Conservation (phyloP, 208 protist species). For the Acanthamoeba lenticulata region DNA sequence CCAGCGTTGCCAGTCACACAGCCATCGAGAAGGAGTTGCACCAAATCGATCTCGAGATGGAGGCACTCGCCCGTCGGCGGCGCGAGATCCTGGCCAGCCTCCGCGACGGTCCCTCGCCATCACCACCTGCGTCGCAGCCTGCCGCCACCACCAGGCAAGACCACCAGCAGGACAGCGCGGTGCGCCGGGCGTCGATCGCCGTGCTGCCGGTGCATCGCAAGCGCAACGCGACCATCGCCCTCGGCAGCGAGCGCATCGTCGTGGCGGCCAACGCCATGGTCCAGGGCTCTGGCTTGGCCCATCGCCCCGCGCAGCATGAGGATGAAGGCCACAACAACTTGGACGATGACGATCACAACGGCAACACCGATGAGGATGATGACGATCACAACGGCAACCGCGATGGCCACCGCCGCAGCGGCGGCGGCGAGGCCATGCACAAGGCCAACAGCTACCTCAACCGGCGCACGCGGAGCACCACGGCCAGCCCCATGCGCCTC, state of each 20-base stretch:
- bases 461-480: no score
- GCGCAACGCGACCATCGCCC: slow-evolving; percentile 8
- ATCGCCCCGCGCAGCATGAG: not conserved
- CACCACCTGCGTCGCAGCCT: no score
- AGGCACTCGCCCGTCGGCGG: not conserved
- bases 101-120: no score
- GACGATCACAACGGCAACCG: no score
- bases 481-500: no score
- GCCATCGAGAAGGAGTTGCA: not conserved
- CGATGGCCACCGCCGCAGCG: no score
- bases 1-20: not conserved
- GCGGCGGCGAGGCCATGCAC: no score
- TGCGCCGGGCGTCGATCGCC: not conserved
- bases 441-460: no score
- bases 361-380: no score
- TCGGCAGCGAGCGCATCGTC: not conserved
- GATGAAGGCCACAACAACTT: not conserved
- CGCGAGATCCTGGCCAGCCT: not conserved
- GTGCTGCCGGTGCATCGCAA: not conserved
- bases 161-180: no score
- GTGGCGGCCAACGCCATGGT: not conserved
- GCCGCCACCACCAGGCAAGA: no score
- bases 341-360: no score
- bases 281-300: not conserved
- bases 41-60: not conserved